Evolutionary conservation across 73 alveolate genomes (phyloP), one percentile per base, ranked within the genome.

Genomic region (Paramecium pentaurelia): DNA sequence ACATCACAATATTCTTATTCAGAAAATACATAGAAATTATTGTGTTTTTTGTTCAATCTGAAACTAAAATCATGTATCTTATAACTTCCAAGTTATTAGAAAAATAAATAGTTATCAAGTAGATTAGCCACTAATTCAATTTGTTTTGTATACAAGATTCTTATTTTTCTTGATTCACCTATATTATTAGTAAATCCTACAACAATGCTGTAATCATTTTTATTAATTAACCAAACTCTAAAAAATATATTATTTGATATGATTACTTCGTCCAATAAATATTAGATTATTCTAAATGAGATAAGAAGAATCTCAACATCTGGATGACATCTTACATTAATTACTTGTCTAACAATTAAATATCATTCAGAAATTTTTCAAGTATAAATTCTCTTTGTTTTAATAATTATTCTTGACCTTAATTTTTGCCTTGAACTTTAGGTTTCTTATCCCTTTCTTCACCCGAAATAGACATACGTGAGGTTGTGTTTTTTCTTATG

Each of bases 1-100:
- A 27, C 22, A 8, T 80, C 91, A 22, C 71, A 80, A 80, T 80
- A 80, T 49, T 80, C 91, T 80, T 80, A 80, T 80, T 80, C 91
- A 10, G 91, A 80, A 27, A 80, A 80, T 1, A 80, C 45, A 47
- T 80, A 80, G 27, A 14, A 80, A 18, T 80, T 80, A 28, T 45
- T 25, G 14, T 44, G 58, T 45, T 36, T 80, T 25, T 49, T 80
- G 16, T 80, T 80, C 11, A 80, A 47, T 80, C 91, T 42, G 30
- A 80, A 80, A 18, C 75, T 42, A 12, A 25, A 80, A 80, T 80
- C 91, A 47, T 45, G 36, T 40, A 80, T 80, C 9, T 80, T 80
- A 47, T 80, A 80, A 8, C 42, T 45, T 14, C 12, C 58, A 11
- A 80, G 18, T 80, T 45, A 16, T 25, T 20, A 7, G 14, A 18